Evolutionary conservation across 2,329 filamentous ascomycete genomes (phyloP), one percentile per base, ranked within the genome.

Genomic region (Seiridium unicorne): DNA sequence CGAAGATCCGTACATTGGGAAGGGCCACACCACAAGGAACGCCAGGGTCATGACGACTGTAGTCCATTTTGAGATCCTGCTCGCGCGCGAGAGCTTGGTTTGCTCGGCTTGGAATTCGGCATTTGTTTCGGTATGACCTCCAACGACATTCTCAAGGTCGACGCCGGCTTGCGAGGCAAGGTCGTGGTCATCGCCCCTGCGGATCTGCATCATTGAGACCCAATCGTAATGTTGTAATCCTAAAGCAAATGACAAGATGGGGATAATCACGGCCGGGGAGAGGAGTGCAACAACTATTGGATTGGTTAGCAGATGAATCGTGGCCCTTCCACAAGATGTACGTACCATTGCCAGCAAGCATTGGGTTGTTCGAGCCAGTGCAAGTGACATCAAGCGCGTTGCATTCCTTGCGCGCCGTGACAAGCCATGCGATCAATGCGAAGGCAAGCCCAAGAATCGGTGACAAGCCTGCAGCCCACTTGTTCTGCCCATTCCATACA

Each of bases 291-390:
- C 87, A 3, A 96, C 91, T 58, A 51, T 4, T 13, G 31, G 32
- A 44, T 11, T 3, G 5, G n/a, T 46, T 32, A 53, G 49, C 13
- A 36, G 5, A 18, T 11, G 10, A 8, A 7, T 18, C 5, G 18
- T n/a, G 4, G 31, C 36, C 3, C 4, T 31, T 42, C 10, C 5
- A 44, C 3, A 36, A 32, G 7, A 13, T 64, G 60, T 31, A 58
- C 55, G 11, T 51, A 58, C 55, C 55, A 66, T 96, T 96, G 38
- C 92, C 92, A 1, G 90, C 92, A 31, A 96, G 78, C 92, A 96
- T 96, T 10, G 92, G 91, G 64, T 91, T 85, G 75, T 96, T 96
- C n/a, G 87, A 84, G 2, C 93, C 93, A 0, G 92, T 94, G 66
- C 89, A 91, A 0, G 77, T 81, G 46, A 97, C 90, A 49, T 82